Evolutionary conservation across 805 yeast species (phyloP).

Genomic region (Grigorovia transvaalensis): DNA sequence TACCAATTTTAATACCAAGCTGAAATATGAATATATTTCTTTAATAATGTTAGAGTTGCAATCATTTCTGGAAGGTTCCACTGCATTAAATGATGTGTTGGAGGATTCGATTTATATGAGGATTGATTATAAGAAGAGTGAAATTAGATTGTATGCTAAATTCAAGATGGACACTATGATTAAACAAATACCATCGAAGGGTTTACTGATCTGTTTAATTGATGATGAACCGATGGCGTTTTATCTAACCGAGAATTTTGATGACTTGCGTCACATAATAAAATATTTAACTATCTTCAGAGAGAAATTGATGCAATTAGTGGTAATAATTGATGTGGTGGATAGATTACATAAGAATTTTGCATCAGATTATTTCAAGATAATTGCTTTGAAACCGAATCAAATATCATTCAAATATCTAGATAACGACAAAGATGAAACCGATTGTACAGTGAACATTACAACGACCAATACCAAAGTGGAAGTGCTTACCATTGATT

Average conservation of each 20-base stretch:
- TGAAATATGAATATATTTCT: conserved; percentile 12
- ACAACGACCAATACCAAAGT: conserved; percentile 21
- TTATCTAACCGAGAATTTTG: conserved; percentile 20
- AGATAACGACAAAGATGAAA: conserved; percentile 13
- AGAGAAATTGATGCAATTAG: conserved; percentile 26
- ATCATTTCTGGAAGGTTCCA: conserved; percentile 25
- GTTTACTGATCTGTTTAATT: conserved; percentile 21
- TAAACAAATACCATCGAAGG: conserved; percentile 23
- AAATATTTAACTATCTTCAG: conserved; percentile 21
- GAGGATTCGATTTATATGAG: conserved; percentile 26
- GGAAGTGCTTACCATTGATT: conserved; percentile 21
- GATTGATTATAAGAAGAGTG: conserved; percentile 23
- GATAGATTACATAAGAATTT: conserved; percentile 27
- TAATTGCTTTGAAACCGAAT: conserved; percentile 24
- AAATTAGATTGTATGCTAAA: conserved; percentile 23
- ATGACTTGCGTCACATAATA: conserved; percentile 18
- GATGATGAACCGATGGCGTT: conserved; percentile 21
- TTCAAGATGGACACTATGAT: conserved; percentile 24
- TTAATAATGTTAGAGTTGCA: conserved; percentile 22
- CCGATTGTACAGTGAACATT: conserved; percentile 27
- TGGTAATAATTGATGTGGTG: conserved; percentile 26
- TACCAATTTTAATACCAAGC: not conserved
- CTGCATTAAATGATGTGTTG: conserved; percentile 19
- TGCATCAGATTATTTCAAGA: conserved; percentile 24
- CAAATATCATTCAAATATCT: conserved; percentile 29